Evolutionary conservation across 306 rosid species (phyloP).

Genomic region (Castanea sativa): DNA sequence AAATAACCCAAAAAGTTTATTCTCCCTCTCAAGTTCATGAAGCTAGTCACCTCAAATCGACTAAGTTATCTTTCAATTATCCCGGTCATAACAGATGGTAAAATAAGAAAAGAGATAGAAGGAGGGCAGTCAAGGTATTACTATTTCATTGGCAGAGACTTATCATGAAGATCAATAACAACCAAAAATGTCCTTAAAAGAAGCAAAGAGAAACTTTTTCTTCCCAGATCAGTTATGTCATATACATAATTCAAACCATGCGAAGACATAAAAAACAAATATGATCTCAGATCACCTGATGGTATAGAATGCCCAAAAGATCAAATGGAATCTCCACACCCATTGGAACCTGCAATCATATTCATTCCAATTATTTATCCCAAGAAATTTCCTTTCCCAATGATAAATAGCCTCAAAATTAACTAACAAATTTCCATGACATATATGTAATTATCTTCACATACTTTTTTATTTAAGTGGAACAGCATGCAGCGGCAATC

Average conservation of each 20-base stretch:
- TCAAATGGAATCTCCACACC: slow-evolving; percentile 87
- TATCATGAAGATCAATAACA: neutral
- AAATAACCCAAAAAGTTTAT: too few relatives aligned
- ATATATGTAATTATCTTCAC: neutral
- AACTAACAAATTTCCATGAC: neutral
- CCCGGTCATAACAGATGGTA: neutral
- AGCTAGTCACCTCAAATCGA: too few relatives aligned
- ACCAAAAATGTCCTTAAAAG: neutral
- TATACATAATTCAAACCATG: slow-evolving; percentile 21
- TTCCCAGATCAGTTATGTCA: neutral
- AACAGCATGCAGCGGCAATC: slow-evolving; percentile 2
- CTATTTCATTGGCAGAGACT: slow-evolving; percentile 8
- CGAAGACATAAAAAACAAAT: slow-evolving; percentile 9
- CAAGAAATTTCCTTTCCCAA: neutral
- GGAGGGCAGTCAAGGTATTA: neutral
- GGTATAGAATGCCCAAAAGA: slow-evolving; percentile 71
- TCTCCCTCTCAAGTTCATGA: too few relatives aligned
- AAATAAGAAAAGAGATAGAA: neutral
- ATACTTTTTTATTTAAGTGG: slow-evolving; percentile 2
- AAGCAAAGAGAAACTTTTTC: slow-evolving; percentile 6
- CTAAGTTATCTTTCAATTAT: too few relatives aligned
- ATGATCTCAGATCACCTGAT: slow-evolving; percentile 57
- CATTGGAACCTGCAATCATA: slow-evolving; percentile 64
- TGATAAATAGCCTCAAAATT: slow-evolving; percentile 8
- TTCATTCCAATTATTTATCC: neutral